Base-by-base conservation (phyloP, 2,329 filamentous ascomycete genomes). In the Hymenoscyphus infarciens region DNA sequence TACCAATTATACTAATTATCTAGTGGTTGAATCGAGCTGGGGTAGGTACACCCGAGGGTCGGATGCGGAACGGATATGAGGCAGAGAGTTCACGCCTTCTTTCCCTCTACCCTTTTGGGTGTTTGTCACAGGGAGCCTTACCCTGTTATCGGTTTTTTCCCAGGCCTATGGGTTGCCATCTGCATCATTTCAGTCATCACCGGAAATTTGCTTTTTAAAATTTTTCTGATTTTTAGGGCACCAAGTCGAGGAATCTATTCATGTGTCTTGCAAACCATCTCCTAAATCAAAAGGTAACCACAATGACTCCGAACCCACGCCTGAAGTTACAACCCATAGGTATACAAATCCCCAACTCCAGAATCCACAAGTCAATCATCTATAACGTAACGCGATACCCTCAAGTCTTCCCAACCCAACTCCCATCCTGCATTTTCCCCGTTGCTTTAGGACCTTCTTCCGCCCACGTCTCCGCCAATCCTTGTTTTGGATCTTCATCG, bases 391-490 rank as follows among this genome's bases (percentile, higher is more conserved):
- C 16, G 16, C 16, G 42, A 22, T 3, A 19, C 19, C n/a, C 11
- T 68, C 52, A 70, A 5, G 70, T 69, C 73, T 87, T 84, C 68
- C 81, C 82, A 54, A 86, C 81, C 75, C 81, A 83, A 63, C 83
- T 87, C 29, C 82, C 83, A 72, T 88, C 86, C 56, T 82, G 77
- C 79, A 84, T 86, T 67, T 78, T 80, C 2, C 85, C 85, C 67
- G 84, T 82, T 38, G 75, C 73, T 64, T 79, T 79, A 0, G 74
- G 74, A 85, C 85, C 66, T 77, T 76, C 39, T 84, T 77, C 77
- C 1, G 83, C 79, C 88, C 91, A 98, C 1, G 92, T 97, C 75
- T 94, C 90, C 0, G 90, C 91, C 31, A 93, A 77, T 8, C 87
- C 89, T 56, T 87, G 83, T 68, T 89, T 87, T 0, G 90, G 87